These are phyloP conservation scores for Pseudogymnoascus sp. DNA, from an alignment of 2,329 filamentous ascomycete genomes.

Conservation along the genomic window DNA sequence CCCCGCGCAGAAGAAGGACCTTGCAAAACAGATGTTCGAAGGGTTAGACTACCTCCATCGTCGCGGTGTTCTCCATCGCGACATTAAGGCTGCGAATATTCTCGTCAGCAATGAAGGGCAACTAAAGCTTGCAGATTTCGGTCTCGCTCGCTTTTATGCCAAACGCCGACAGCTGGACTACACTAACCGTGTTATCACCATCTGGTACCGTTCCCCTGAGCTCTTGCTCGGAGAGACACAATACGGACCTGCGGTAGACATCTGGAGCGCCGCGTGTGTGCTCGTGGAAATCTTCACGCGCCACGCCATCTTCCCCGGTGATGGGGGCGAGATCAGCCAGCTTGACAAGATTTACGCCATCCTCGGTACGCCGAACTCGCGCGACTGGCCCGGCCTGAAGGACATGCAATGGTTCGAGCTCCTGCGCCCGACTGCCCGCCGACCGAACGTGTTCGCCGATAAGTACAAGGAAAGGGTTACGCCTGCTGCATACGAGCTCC, in stretches of 20 bases:
- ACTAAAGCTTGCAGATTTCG: constrained; percentile 92
- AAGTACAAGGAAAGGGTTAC: constrained; percentile 73
- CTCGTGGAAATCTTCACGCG: constrained; percentile 94
- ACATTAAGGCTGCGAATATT: constrained; percentile 98
- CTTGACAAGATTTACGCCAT: constrained; percentile 94
- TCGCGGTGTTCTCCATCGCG: constrained; percentile 87
- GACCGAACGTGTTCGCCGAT: constrained; percentile 68
- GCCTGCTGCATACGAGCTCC: constrained; percentile 71
- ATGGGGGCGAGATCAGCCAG: constrained; percentile 92
- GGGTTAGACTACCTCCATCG: constrained; percentile 89
- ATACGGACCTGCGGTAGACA: constrained; percentile 82
- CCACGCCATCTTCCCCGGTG: constrained; percentile 88
- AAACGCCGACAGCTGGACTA: constrained; percentile 90
- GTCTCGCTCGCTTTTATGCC: constrained; percentile 89
- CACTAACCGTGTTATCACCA: constrained; percentile 96
- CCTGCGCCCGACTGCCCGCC: constrained; percentile 66
- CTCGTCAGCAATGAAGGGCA: constrained; percentile 83
- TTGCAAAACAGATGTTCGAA: constrained; percentile 87
- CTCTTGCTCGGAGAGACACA: constrained; percentile 84
- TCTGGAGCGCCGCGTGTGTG: constrained; percentile 96
- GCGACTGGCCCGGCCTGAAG: constrained; percentile 81
- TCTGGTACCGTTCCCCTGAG: constrained; percentile 93
- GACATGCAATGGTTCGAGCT: constrained; percentile 98
- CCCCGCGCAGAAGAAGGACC: constrained; percentile 79
- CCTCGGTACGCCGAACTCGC: constrained; percentile 75